Evolutionary conservation across 805 yeast genomes (phyloP).

Genomic region (Starmerella gropengiesseri): DNA sequence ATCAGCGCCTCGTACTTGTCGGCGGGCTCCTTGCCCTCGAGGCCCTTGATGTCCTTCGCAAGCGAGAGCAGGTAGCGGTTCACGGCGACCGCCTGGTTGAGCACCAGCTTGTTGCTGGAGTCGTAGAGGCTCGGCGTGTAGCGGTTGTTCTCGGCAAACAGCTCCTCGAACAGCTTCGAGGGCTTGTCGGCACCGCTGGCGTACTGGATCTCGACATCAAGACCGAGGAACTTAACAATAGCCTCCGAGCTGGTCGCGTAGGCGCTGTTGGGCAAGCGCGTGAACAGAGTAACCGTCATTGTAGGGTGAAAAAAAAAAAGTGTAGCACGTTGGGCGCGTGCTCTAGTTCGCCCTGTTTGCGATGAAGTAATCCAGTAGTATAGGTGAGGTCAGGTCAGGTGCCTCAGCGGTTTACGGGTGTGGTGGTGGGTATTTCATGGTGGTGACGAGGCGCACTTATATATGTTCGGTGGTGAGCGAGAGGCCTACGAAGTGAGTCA

Average conservation of each 20-base stretch:
- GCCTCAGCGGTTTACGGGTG: background rate
- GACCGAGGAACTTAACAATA: constrained; percentile 17
- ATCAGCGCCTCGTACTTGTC: constrained; percentile 38
- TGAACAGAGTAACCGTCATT: constrained; percentile 21
- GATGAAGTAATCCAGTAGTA: constrained; percentile 3
- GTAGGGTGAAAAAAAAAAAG: background rate
- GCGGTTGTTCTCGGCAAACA: constrained; percentile 17
- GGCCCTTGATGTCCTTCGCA: constrained; percentile 21
- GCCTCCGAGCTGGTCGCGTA: constrained; percentile 21
- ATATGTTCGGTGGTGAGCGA: background rate
- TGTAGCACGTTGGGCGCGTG: background rate
- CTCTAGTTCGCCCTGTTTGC: background rate
- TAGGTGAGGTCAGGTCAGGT: background rate
- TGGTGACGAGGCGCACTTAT: background rate
- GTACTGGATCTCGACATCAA: constrained; percentile 19
- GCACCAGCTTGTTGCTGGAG: constrained; percentile 10
- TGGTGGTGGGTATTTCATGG: too few species aligned
- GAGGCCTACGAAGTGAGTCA: background rate
- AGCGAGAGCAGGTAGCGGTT: constrained; percentile 21
- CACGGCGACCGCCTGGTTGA: constrained; percentile 23
- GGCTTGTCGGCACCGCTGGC: constrained; percentile 11
- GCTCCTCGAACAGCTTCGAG: constrained; percentile 14
- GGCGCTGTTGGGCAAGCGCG: constrained; percentile 17
- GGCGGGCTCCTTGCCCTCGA: constrained; percentile 14
- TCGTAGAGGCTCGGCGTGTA: constrained; percentile 21